These are phyloP conservation scores for Paradendryphiella salina DNA, from an alignment of 2,329 filamentous ascomycete genomes.

Conservation along the genomic window DNA sequence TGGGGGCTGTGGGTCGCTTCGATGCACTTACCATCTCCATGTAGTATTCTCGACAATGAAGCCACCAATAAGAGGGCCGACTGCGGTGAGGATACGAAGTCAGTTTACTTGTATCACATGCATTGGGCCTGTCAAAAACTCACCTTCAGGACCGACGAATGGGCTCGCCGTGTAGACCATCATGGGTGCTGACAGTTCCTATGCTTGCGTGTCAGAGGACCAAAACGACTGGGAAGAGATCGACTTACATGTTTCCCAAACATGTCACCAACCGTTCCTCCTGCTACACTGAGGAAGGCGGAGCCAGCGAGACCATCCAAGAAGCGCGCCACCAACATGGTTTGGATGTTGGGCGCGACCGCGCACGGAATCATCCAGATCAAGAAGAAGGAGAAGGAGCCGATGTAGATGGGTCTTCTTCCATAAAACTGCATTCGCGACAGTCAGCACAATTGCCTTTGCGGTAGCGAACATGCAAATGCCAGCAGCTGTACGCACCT, in stretches of 20 bases:
- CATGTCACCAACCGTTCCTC: slow-evolving; percentile 78
- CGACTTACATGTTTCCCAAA: slow-evolving; percentile 41
- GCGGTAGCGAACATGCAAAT: background rate
- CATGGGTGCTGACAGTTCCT: slow-evolving; percentile 77
- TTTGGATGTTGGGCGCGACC: slow-evolving; percentile 78
- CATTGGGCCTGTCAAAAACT: no score
- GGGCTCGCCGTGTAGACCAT: slow-evolving; percentile 64
- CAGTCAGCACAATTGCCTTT: background rate
- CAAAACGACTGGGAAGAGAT: background rate
- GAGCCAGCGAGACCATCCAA: slow-evolving; percentile 72
- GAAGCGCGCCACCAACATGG: slow-evolving; percentile 77
- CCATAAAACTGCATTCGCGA: slow-evolving; percentile 68
- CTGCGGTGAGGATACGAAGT: background rate
- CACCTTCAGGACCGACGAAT: slow-evolving; percentile 58
- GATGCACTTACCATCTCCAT: slow-evolving; percentile 57
- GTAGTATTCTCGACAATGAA: slow-evolving; percentile 76
- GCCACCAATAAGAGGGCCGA: slow-evolving; percentile 68
- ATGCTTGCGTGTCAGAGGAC: slow-evolving; percentile 12
- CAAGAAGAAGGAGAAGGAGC: slow-evolving; percentile 72
- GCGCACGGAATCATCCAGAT: slow-evolving; percentile 83
- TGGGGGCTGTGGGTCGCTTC: slow-evolving; percentile 11
- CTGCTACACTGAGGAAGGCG: slow-evolving; percentile 69
- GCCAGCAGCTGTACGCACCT: slow-evolving; percentile 38
- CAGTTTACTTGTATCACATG: no score
- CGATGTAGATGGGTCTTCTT: slow-evolving; percentile 76